These are phyloP conservation scores for Daldinia loculata DNA, from an alignment of 495 filamentous ascomycete species.

Conservation along the genomic window DNA sequence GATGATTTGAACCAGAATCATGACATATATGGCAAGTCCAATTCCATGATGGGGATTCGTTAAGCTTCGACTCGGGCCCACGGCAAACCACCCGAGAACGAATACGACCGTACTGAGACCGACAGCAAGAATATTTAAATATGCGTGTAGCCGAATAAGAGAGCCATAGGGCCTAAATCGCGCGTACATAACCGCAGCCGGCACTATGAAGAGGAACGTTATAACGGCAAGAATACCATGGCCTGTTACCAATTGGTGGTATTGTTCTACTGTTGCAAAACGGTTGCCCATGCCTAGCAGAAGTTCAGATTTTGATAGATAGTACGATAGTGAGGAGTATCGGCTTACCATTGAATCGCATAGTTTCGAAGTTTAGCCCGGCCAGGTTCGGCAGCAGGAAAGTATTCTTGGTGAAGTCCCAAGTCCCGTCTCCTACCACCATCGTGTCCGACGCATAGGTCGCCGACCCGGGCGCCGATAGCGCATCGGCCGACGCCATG, in stretches of 20 bases:
- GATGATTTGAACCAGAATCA: slow-evolving; percentile 81
- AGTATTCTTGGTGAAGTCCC: slow-evolving; percentile 82
- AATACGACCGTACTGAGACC: slow-evolving; percentile 76
- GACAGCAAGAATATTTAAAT: slow-evolving; percentile 83
- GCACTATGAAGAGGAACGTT: slow-evolving; percentile 86
- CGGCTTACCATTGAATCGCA: slow-evolving; percentile 87
- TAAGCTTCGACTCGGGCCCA: slow-evolving; percentile 77
- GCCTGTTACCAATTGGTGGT: slow-evolving; percentile 79
- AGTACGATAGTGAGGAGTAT: not conserved
- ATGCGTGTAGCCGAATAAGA: slow-evolving; percentile 81
- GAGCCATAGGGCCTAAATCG: slow-evolving; percentile 73
- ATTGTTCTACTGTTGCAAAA: slow-evolving; percentile 76
- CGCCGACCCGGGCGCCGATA: slow-evolving; percentile 82
- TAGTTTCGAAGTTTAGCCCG: slow-evolving; percentile 91
- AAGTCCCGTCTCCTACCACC: slow-evolving; percentile 90
- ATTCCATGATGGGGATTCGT: slow-evolving; percentile 97
- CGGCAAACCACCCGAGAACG: slow-evolving; percentile 79
- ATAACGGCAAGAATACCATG: slow-evolving; percentile 89
- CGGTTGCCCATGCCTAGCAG: slow-evolving; percentile 87
- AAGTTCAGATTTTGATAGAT: slow-evolving; percentile 30
- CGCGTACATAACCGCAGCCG: slow-evolving; percentile 76
- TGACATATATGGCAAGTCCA: slow-evolving; percentile 85
- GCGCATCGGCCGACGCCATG: slow-evolving; percentile 62
- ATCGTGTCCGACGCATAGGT: slow-evolving; percentile 84
- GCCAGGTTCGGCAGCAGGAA: slow-evolving; percentile 88